These are phyloP conservation scores for Populus pruinosa DNA, from an alignment of 345 rosid genomes.

Conservation along the genomic window DNA sequence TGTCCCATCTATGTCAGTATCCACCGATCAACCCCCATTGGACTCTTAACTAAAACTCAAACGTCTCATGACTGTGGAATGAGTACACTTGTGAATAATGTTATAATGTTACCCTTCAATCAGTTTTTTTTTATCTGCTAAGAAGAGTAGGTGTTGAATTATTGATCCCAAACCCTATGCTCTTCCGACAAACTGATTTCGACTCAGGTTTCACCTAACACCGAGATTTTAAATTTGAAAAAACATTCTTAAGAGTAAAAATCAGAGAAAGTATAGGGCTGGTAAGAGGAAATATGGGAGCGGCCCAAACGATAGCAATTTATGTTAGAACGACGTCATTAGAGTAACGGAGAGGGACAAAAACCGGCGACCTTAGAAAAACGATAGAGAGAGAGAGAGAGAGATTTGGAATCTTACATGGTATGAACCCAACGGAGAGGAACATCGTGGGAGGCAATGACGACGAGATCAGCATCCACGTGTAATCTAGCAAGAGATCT, in stretches of 20 bases:
- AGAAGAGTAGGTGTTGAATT: not conserved
- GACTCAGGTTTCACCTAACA: not conserved
- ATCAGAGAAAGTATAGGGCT: not conserved
- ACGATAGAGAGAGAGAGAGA: not conserved
- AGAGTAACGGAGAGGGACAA: not conserved
- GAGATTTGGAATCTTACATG: conserved; percentile 46
- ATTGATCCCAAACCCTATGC: not conserved
- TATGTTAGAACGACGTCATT: not conserved
- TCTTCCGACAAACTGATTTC: not conserved
- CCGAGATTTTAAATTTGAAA: not conserved
- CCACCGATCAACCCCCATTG: not conserved
- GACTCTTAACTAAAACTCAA: not conserved
- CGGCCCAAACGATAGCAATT: not conserved
- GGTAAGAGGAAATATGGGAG: not conserved
- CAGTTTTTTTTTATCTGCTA: not conserved
- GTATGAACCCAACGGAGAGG: conserved; percentile 75
- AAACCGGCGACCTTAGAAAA: not conserved
- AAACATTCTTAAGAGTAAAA: not conserved
- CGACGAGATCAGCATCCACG: conserved; percentile 90
- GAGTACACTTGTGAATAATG: not conserved
- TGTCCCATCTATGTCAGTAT: not conserved
- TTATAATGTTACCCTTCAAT: too few species aligned
- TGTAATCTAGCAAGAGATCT: conserved; percentile 61
- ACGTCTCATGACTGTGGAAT: not conserved
- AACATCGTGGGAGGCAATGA: conserved; percentile 90